phyloP scores from a whole-genome alignment of 1,284 basidiomycete species.

The Bondarzewia mesenterica region DNA sequence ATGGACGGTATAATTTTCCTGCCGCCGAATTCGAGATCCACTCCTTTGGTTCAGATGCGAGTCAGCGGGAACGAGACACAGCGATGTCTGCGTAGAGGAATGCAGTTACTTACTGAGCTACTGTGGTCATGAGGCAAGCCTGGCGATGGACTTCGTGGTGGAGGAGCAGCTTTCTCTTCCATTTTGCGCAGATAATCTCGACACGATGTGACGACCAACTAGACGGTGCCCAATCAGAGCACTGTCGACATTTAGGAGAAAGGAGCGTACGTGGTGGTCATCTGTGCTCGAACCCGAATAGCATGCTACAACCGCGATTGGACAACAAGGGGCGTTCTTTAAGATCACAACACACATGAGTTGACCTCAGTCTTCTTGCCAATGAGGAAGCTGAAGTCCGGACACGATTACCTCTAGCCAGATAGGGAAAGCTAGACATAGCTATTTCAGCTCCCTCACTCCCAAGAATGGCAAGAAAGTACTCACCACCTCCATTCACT shows the following conservation, averaged over 20 bases:
- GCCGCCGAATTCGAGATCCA: conserved; percentile 14
- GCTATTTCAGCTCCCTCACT: neutral
- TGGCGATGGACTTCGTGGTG: conserved; percentile 14
- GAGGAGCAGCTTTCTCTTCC: conserved; percentile 25
- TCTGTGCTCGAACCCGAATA: conserved; percentile 78
- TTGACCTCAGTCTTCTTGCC: conserved; percentile 5
- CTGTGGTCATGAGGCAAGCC: conserved; percentile 3
- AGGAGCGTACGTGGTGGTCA: conserved; percentile 58
- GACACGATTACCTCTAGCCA: conserved; percentile 58
- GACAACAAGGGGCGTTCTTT: conserved; percentile 74
- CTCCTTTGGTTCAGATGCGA: conserved; percentile 5
- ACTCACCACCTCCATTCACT: conserved; percentile 69
- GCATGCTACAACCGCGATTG: conserved; percentile 69
- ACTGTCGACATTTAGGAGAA: neutral
- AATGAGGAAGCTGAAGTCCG: neutral
- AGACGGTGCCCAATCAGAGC: neutral
- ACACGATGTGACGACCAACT: conserved; percentile 61
- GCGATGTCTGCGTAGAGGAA: neutral
- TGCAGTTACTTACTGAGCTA: conserved; percentile 8
- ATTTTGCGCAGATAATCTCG: conserved; percentile 65
- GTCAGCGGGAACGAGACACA: neutral
- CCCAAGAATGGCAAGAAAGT: neutral
- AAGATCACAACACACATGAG: too few species aligned
- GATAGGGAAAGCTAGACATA: conserved; percentile 61
- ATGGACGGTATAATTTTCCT: conserved; percentile 14